Percentiles rank a stretch among this genome's conserved stretches.
phyloP scores from a whole-genome alignment of 495 filamentous ascomycete genomes.

The Xylaria telfairii region DNA sequence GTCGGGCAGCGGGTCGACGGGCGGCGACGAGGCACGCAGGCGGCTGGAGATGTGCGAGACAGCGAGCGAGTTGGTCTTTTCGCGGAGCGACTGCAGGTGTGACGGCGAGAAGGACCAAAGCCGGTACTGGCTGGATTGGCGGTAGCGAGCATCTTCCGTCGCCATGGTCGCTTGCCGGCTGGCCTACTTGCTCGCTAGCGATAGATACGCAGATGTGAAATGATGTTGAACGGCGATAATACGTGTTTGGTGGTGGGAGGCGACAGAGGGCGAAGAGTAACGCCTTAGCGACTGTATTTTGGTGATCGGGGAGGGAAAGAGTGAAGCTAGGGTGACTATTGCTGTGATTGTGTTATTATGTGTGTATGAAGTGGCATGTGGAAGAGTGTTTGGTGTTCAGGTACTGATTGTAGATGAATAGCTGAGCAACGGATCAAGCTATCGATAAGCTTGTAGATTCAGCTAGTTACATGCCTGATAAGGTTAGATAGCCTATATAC shows the following conservation, averaged over 20 bases:
- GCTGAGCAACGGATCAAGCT: no score
- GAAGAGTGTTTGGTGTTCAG: no score
- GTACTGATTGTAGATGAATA: no score
- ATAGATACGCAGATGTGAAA: not conserved
- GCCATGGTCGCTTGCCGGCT: slow-evolving; percentile 42
- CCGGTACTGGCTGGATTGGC: slow-evolving; percentile 86
- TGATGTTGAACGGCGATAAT: not conserved
- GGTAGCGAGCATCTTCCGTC: slow-evolving; percentile 87
- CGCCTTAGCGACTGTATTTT: not conserved
- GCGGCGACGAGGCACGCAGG: slow-evolving; percentile 40
- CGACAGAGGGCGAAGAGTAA: not conserved
- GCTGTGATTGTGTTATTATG: no score
- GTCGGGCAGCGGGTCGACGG: slow-evolving; percentile 58
- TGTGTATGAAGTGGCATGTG: no score
- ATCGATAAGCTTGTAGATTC: no score
- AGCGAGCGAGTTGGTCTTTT: slow-evolving; percentile 76
- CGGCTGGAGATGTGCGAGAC: slow-evolving; percentile 68
- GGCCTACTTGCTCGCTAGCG: not conserved
- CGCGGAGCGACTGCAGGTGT: slow-evolving; percentile 70
- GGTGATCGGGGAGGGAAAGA: not conserved
- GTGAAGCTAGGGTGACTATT: not conserved
- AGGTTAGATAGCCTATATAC: no score
- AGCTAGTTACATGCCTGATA: no score
- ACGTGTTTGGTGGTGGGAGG: not conserved
- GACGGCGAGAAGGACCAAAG: slow-evolving; percentile 90